Evolutionary conservation across 352 stramenopile genomes (phyloP), one percentile per base, ranked within the genome.

Genomic region (Globisporangium ultimum): DNA sequence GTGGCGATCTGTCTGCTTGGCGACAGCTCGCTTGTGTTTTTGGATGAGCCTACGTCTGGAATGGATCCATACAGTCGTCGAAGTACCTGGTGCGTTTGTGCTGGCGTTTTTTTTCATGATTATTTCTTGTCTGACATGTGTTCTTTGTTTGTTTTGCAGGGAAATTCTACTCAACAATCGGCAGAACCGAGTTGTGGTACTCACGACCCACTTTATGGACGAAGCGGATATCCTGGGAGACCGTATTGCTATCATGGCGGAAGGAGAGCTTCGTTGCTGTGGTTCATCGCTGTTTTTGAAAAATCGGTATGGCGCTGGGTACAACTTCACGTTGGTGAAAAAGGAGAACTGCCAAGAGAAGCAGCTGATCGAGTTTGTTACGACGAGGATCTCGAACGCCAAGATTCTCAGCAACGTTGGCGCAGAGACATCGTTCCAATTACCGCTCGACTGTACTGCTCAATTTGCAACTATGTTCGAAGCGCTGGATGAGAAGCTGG

Each of bases 1-100:
- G 79, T 99, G 34, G 96, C 93, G 12, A 93, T 99, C 36, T 92
- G 95, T 2, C 93, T 99, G 58, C 92, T 98, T 58, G 97, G 97
- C 20, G 91, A 97, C 61, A 89, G 78, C 57, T 93, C 96, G 13
- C 47, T 93, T 21, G 71, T 89, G 32, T 84, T 92, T 15, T 68
- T 95, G 32, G 84, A 96, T 54, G 87, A 98, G 53, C 92, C 92
- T 4, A 98, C 90, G 15, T 76, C 40, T 53, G 93, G 93, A 6
- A 97, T 98, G 89, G 95, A 98, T 61, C 91, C 93, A 18, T 98
- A 96, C 64, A 84, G 66, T n/a, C 74, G 94, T 22, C 70, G 90
- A 40, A 97, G 97, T 45, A 78, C 97, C 66, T 97, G 89, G 89
- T 28, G 5, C 24, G 24, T 28, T 28, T 28, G 24, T 5, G 5